Base-by-base conservation (phyloP, 805 yeast species). In the Schwanniomyces sp. region DNA sequence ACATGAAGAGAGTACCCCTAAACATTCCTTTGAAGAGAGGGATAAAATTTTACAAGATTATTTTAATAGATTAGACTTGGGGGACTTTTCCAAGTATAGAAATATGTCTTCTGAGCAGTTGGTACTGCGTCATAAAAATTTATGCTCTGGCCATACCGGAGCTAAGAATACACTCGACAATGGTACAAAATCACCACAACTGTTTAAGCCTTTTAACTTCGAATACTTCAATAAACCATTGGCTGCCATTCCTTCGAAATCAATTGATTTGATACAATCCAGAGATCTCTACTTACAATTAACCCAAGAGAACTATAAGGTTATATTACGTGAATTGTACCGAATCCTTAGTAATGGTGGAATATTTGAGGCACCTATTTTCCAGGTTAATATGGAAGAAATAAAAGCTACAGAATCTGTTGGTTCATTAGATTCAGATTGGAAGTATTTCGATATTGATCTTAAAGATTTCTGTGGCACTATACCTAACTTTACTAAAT, bases 271-370 rank as follows among this genome's bases (percentile, higher is more conserved):
- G 24, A 61, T 74, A 28, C 75, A 70, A 36, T 57, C 66, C 26
- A 56, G 75, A 30, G 78, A 74, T 48, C 52, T 71, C 26, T 43
- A 55, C n/a, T 53, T 66, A 10, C 75, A 72, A 47, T 42, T 71
- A 17, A 61, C 64, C 9, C 52, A 55, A 9, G 27, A 47, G 2
- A 71, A 70, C 45, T 58, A 55, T 45, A 58, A 48, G 28, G 52
- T 57, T 1, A 48, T 69, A 7, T 45, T 72, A 2, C 37, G 49
- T 6, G 73, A 74, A 46, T 70, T 71, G 44, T 48, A 66, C 47
- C 55, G 78, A 27, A 61, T 73, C 18, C 57, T 74, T 43, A 64
- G 63, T 46, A 51, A 45, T 5, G 76, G 69, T 1, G 78, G 78
- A 2, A 41, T 52, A 2, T 46, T 73, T 9, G 75, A 72, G 44